Conservation (phyloP, 345 rosid genomes). For the Raphanus sativus region DNA sequence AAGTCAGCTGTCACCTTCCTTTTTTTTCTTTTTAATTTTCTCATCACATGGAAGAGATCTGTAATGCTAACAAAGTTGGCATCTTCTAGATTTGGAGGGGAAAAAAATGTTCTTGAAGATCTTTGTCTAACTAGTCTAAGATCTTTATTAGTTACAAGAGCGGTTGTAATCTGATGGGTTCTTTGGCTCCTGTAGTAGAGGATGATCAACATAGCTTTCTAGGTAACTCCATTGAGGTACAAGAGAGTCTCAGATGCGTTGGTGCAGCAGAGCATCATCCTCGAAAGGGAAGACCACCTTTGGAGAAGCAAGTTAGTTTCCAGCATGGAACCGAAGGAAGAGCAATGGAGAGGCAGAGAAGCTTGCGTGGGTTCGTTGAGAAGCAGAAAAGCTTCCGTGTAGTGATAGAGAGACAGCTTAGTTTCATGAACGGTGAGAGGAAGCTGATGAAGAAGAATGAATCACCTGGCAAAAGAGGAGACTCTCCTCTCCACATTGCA, state of each 20-base stretch:
- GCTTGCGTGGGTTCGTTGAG: slow-evolving; percentile 46
- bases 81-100: no score
- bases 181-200: slow-evolving; percentile 38
- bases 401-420: slow-evolving; percentile 82
- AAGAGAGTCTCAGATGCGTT: slow-evolving; percentile 39
- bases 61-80: no score
- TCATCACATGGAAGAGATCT: background rate
- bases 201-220: slow-evolving; percentile 39
- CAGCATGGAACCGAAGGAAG: slow-evolving; percentile 36
- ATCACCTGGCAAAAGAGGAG: slow-evolving; percentile 91
- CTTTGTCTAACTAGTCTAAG: background rate
- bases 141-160: background rate
- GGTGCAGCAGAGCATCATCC: slow-evolving; percentile 43
- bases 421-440: slow-evolving; percentile 70
- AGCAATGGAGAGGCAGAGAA: slow-evolving; percentile 46
- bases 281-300: slow-evolving; percentile 17
- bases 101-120: background rate
- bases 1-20: background rate
- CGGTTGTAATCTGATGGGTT: slow-evolving; percentile 24
- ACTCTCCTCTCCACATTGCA: slow-evolving; percentile 72
- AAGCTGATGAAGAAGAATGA: slow-evolving; percentile 52
- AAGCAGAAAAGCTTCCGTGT: slow-evolving; percentile 63
- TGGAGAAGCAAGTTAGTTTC: slow-evolving; percentile 48
- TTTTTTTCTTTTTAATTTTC: background rate
- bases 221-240: slow-evolving; percentile 13